Conservation (phyloP, 2,329 filamentous ascomycete species). For the Fusarium pseudocircinatum region DNA sequence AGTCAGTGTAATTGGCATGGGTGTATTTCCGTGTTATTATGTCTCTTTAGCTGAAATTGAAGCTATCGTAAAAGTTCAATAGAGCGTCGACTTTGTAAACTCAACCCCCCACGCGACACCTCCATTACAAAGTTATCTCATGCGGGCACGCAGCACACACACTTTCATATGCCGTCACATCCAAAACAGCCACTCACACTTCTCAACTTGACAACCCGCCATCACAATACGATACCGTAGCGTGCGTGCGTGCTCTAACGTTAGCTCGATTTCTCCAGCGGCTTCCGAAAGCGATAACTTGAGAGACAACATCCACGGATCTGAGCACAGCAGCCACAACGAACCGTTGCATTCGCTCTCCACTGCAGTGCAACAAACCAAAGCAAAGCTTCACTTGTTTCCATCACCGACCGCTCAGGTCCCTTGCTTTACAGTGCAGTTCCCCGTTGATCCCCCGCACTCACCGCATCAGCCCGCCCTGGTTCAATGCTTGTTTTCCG, state of each 20-base stretch:
- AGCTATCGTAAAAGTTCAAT: constrained; percentile 18
- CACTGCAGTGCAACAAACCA: constrained; percentile 13
- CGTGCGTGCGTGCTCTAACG: not conserved
- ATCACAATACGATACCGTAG: constrained; percentile 9
- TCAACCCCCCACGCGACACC: constrained; percentile 18
- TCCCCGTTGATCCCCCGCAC: constrained; percentile 37
- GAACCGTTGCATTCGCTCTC: constrained; percentile 27
- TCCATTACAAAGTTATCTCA: constrained; percentile 12
- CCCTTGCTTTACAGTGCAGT: not conserved
- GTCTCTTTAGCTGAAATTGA: not conserved
- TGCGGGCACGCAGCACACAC: constrained; percentile 12
- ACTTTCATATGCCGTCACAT: constrained; percentile 26
- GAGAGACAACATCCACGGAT: constrained; percentile 17
- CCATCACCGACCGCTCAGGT: not conserved
- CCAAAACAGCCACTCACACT: constrained; percentile 20
- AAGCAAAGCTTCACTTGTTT: constrained; percentile 3
- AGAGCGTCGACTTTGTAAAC: not conserved
- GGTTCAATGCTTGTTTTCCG: constrained; percentile 26
- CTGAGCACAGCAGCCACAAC: constrained; percentile 28
- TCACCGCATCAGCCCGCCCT: constrained; percentile 38
- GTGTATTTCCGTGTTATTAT: not conserved
- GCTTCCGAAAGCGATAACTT: constrained; percentile 25
- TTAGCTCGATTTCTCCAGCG: constrained; percentile 1
- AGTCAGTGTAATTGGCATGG: not conserved
- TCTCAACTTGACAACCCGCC: constrained; percentile 14